Percentiles rank a stretch among this genome's conserved stretches.
Conservation (phyloP, 2,329 filamentous ascomycete species). For the Epichloe bromicola region DNA sequence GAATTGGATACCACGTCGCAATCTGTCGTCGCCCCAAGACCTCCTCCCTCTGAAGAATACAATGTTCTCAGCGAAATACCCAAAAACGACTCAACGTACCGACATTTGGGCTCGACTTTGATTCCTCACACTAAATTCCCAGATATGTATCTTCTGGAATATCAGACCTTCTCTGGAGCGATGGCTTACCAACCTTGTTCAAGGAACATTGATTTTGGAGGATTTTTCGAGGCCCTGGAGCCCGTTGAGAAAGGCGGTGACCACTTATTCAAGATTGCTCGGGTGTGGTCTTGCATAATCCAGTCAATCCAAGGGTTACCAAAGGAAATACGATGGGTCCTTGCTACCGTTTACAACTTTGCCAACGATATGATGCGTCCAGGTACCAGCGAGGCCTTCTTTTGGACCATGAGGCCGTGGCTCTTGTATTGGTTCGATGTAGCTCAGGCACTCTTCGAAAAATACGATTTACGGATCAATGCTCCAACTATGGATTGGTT, state of each 20-base stretch:
- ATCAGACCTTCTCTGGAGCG: slow-evolving; percentile 14
- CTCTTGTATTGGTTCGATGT: slow-evolving; percentile 17
- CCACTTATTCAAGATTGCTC: slow-evolving; percentile 14
- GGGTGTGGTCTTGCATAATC: slow-evolving; percentile 19
- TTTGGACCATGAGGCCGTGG: slow-evolving; percentile 17
- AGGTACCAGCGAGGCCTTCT: slow-evolving; percentile 5
- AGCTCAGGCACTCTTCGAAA: slow-evolving; percentile 12
- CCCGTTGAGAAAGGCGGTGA: slow-evolving; percentile 13
- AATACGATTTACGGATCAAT: slow-evolving; percentile 6
- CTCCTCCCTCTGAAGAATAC: neutral
- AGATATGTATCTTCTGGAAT: slow-evolving; percentile 14
- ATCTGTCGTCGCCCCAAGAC: neutral
- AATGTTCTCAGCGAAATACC: slow-evolving; percentile 11
- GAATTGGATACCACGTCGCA: neutral
- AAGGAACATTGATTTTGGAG: slow-evolving; percentile 7
- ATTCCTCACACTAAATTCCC: slow-evolving; percentile 12
- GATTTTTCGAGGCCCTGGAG: slow-evolving; percentile 12
- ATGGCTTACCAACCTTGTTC: slow-evolving; percentile 20
- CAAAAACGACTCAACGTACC: slow-evolving; percentile 13
- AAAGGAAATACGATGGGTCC: slow-evolving; percentile 19
- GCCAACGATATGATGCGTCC: slow-evolving; percentile 15
- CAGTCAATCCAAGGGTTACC: slow-evolving; percentile 14
- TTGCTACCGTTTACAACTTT: slow-evolving; percentile 20
- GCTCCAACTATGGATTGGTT: slow-evolving; percentile 17
- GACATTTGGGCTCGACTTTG: slow-evolving; percentile 7